Base-by-base conservation (phyloP, 352 stramenopile genomes). In the Elongisporangium prolatum region DNA sequence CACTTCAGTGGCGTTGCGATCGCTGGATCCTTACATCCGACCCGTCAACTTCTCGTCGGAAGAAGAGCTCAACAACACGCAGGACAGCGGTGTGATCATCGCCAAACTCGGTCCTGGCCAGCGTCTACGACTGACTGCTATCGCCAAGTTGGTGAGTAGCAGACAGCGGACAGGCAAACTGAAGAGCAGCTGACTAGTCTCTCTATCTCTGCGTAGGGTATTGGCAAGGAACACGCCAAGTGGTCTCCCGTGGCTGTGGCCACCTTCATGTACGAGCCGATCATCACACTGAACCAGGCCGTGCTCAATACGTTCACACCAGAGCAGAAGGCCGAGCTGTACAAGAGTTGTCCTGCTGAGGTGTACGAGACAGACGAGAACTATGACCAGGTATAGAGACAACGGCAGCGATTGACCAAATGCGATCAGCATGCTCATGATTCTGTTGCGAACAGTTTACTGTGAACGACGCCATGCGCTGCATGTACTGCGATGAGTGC, bases 221-320 rank as follows among this genome's bases (percentile, higher is more conserved):
- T 98, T 44, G 89, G 84, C 67, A 99, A 98, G 74, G 95, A 98
- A 71, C 96, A 99, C 69, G 93, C 96, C 62, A 98, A 98, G 83
- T 99, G 96, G 96, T 97, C 84, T 40, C 95, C 96, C 2, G 95
- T 98, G 47, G 92, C 90, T 0, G 93, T 98, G 6, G 95, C 95
- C 14, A 98, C 93, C 38, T 98, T 97, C 68, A 94, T 91, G 78
- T 96, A 95, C 64, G 87, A 96, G 54, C 86, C 88, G 52, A 92
- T 93, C 61, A 95, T 97, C 57, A 93, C 76, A 56, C 72, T 97
- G 14, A 96, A 97, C 64, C 81, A 93, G 61, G 94, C 88, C 61
- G 91, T 97, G 54, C 81, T 97, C 48, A 97, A 92, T 61, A 94
- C 86, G n/a, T 92, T 97, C 48, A 93, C 87, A 38, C 77, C 95